These are phyloP conservation scores for Jatropha multifida DNA, from an alignment of 441 rosid species.

Conservation along the genomic window DNA sequence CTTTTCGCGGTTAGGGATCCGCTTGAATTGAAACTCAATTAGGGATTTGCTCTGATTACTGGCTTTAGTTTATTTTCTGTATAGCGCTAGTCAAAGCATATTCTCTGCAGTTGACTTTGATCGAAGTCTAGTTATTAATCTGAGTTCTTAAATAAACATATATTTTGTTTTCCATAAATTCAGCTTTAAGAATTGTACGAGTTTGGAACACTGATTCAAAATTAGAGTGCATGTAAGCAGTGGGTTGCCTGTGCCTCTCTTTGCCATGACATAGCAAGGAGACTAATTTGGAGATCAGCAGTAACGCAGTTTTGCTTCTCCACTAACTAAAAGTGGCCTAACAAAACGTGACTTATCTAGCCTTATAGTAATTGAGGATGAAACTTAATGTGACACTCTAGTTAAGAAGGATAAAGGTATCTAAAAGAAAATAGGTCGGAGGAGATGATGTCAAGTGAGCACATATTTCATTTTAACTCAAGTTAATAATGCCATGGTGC, in stretches of 20 bases:
- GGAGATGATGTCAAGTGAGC: background rate
- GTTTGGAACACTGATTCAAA: background rate
- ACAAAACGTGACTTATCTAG: background rate
- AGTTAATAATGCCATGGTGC: too few species aligned
- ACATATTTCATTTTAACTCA: background rate
- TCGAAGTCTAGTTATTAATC: background rate
- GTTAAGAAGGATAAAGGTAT: background rate
- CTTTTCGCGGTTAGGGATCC: constrained; percentile 12
- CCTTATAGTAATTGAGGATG: background rate
- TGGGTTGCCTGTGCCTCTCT: background rate
- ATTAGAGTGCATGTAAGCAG: background rate
- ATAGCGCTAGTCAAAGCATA: constrained; percentile 2
- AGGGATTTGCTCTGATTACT: background rate
- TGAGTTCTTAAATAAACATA: background rate
- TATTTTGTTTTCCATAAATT: background rate
- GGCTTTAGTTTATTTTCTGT: constrained; percentile 2
- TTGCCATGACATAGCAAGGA: background rate
- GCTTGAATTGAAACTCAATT: constrained; percentile 4
- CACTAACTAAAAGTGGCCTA: background rate
- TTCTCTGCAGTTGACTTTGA: background rate
- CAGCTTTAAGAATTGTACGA: background rate
- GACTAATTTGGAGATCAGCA: background rate
- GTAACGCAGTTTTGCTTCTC: background rate
- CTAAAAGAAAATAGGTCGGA: background rate
- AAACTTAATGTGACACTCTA: background rate